phyloP scores from a whole-genome alignment of 1,284 basidiomycete genomes.

The Apiotrichum montevideense region DNA sequence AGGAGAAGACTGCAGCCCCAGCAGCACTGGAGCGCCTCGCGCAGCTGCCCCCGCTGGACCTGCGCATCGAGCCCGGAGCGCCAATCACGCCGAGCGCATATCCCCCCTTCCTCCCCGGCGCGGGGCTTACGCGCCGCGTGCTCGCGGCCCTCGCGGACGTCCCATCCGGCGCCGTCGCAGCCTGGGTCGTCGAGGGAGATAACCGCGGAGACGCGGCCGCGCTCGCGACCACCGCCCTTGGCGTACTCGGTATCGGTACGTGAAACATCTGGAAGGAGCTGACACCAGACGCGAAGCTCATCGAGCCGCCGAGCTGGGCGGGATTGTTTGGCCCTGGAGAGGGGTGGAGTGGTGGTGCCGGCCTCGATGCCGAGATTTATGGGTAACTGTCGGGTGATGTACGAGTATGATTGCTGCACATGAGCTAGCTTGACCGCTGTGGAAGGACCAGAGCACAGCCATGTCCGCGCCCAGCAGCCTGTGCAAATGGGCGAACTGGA shows the following conservation, averaged over 20 bases:
- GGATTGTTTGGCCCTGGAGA: slow-evolving; percentile 39
- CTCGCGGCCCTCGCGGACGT: slow-evolving; percentile 49
- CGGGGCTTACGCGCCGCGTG: slow-evolving; percentile 64
- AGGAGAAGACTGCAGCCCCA: slow-evolving; percentile 26
- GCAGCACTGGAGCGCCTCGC: slow-evolving; percentile 47
- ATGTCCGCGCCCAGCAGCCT: too few species aligned
- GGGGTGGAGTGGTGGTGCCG: slow-evolving; percentile 42
- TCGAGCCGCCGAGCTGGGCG: slow-evolving; percentile 37
- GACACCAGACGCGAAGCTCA: slow-evolving; percentile 18
- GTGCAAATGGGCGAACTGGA: too few species aligned
- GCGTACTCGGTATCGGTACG: slow-evolving; percentile 47
- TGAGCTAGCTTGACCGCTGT: too few species aligned
- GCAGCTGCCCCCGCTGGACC: slow-evolving; percentile 50
- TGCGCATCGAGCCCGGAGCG: slow-evolving; percentile 9
- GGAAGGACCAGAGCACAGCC: too few species aligned
- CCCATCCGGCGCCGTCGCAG: slow-evolving; percentile 43
- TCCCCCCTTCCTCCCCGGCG: slow-evolving; percentile 57
- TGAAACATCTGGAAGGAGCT: background rate
- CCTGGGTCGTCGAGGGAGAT: slow-evolving; percentile 67
- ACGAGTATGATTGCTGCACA: too few species aligned
- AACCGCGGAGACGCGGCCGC: slow-evolving; percentile 64
- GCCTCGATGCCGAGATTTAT: slow-evolving; percentile 39
- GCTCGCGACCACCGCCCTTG: slow-evolving; percentile 55
- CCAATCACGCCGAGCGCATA: slow-evolving; percentile 7
- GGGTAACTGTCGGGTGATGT: slow-evolving; percentile 24